phyloP scores from a whole-genome alignment of 108 stramenopile genomes.

The Cylindrotheca fusiformis region DNA sequence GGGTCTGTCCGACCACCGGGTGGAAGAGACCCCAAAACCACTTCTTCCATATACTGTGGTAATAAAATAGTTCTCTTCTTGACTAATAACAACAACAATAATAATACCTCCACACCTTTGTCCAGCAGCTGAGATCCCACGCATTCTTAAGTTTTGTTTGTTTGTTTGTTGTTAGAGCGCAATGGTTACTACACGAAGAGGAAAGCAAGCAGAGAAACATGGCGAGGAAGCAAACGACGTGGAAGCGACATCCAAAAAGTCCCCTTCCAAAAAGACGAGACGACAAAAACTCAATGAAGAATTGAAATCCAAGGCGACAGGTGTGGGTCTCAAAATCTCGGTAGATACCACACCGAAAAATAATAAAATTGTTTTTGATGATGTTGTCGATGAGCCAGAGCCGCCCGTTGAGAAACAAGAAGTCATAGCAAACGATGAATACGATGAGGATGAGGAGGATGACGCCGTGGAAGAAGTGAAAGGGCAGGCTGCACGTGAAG shows the following conservation, averaged over 20 bases:
- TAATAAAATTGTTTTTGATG: slow-evolving; percentile 32
- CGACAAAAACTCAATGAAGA: slow-evolving; percentile 8
- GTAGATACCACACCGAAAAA: background rate
- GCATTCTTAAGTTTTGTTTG: too few species aligned
- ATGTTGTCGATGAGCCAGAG: slow-evolving; percentile 10
- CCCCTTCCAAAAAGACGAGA: slow-evolving; percentile 2
- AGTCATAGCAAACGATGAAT: slow-evolving; percentile 11
- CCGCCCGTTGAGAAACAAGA: background rate
- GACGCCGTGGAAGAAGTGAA: slow-evolving; percentile 32
- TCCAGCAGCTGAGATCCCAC: too few species aligned
- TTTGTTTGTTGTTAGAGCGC: background rate
- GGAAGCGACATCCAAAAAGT: slow-evolving; percentile 1
- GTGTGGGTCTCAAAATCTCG: slow-evolving; percentile 22
- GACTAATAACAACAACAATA: too few species aligned
- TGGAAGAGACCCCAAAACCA: too few species aligned
- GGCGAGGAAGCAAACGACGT: background rate
- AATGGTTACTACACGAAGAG: slow-evolving; percentile 3
- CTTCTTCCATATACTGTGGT: too few species aligned
- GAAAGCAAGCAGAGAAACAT: background rate
- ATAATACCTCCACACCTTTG: too few species aligned
- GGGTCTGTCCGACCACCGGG: too few species aligned
- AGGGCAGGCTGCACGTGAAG: slow-evolving; percentile 23
- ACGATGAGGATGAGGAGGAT: slow-evolving; percentile 28
- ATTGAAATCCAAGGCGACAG: slow-evolving; percentile 32
- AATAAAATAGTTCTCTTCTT: too few species aligned